These are phyloP conservation scores for Tulasnella sp. DNA, from an alignment of 768 basidiomycete species.

Conservation along the genomic window DNA sequence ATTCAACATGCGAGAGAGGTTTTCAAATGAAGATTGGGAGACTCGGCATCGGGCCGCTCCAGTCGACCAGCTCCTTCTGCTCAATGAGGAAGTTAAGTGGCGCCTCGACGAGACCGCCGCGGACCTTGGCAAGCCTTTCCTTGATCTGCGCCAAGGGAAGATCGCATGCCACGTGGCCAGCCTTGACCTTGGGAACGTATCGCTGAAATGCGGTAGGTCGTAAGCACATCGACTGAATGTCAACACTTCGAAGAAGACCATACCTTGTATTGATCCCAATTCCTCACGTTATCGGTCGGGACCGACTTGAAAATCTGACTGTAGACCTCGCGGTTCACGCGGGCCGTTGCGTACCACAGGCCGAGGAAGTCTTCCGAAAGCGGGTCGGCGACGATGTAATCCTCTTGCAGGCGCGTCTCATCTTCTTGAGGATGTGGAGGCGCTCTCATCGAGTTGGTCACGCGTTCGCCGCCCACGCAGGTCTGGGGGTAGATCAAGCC, in stretches of 20 bases:
- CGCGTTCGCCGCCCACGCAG: constrained; percentile 32
- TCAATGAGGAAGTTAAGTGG: constrained; percentile 65
- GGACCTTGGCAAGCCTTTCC: constrained; percentile 49
- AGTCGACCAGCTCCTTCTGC: constrained; percentile 31
- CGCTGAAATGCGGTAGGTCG: constrained; percentile 29
- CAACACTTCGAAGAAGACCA: background rate
- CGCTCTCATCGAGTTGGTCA: constrained; percentile 61
- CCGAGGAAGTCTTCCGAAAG: constrained; percentile 44
- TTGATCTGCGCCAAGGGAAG: constrained; percentile 63
- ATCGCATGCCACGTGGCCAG: constrained; percentile 68
- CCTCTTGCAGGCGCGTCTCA: constrained; percentile 45
- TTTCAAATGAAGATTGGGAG: constrained; percentile 65
- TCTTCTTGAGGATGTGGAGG: constrained; percentile 61
- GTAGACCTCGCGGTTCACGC: constrained; percentile 72
- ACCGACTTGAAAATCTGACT: constrained; percentile 76
- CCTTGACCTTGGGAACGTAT: constrained; percentile 65
- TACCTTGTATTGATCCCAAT: constrained; percentile 71
- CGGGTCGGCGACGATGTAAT: constrained; percentile 66
- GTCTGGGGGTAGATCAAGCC: constrained; percentile 72
- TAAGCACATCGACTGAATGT: background rate
- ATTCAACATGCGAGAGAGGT: background rate
- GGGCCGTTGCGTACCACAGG: constrained; percentile 61
- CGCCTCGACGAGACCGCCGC: constrained; percentile 32
- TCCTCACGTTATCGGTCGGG: constrained; percentile 68
- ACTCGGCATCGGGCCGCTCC: constrained; percentile 64